Base-by-base conservation (phyloP, 2,329 filamentous ascomycete genomes). In the Alternaria incomplexa region DNA sequence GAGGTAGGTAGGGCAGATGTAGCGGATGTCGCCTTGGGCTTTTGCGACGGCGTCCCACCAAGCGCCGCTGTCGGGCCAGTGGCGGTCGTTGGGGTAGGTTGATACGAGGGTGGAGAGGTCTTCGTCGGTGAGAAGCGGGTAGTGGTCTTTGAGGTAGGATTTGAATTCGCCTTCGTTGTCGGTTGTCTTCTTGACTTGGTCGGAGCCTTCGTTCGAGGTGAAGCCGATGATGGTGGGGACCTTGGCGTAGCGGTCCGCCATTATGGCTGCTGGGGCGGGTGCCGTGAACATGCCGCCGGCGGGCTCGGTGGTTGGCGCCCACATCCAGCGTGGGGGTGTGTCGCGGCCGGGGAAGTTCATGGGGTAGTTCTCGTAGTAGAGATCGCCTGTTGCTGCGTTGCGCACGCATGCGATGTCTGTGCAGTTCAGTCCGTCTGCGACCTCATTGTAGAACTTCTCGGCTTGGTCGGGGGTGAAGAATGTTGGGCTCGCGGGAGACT, bases 81-180 rank as follows among this genome's bases (percentile, higher is more conserved):
- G 74, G 28, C 67, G 65, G 52, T 77, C 75, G 54, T 77, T 77
- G n/a, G 74, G 74, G 50, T 76, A 77, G 10, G 67, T 73, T 3
- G 67, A 63, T 3, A 57, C 69, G 20, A 77, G 68, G 3, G 69
- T 62, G 28, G 67, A 60, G 26, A 85, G 82, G 45, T 83, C 85
- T 60, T 85, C 84, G 70, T 86, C 85, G 4, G 86, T 80, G 3
- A 87, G 81, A 0, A 87, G 76, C 5, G 87, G 81, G 36, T 85
- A 77, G 63, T 77, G 75, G 56, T 77, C 74, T 59, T 73, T 72
- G 32, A 77, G 65, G 63, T 77, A 77, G 47, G 66, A 64, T 55
- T 74, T 77, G 60, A 77, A 74, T 13, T 75, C 75, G 77, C 77
- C 57, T 79, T 83, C 40, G 68, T 74, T 60, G 71, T 84, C 70